Base-by-base conservation (phyloP, 192 early-diverging fungal species). In the Podila minutissima region DNA sequence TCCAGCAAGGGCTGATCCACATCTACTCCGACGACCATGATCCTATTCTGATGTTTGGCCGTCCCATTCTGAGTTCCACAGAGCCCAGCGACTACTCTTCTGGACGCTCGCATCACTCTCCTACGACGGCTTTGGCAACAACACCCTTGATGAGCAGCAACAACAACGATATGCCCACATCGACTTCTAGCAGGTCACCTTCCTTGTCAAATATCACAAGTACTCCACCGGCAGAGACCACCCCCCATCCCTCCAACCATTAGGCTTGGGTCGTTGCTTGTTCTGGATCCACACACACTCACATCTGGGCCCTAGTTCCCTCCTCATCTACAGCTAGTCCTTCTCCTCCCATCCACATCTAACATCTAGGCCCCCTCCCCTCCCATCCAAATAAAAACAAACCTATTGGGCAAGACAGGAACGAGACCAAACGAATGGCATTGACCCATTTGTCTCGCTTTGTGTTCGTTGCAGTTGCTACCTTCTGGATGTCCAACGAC, bases 1-100 rank as follows among this genome's bases (percentile, higher is more conserved):
- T 72, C 11, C 61, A 64, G 3, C 76, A 60, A 33, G 71, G 71
- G 22, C 64, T 69, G 7, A 81, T 81, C 46, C 62, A 69, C 20
- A 81, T 81, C 66, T 73, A 73, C 49, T 28, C 77, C 1, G 77
- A 73, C 58, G 59, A 72, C 49, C 70, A 81, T 58, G 66, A 24
- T 4, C 77, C 70, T 19, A 81, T 81, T 55, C 29, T n/a, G 7
- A 81, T 81, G 77, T 73, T 60, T 37, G 77, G 77, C 7, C 60
- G 77, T 19, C 77, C 77, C 3, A 65, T 81, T 29, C 62, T 73
- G 35, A 24, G 11, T 31, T 22, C 20, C 38, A 13, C 38, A 11
- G 22, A 57, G n/a, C 38, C 8, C n/a, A 7, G 4, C 29, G 19
- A 41, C 48, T 11, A 20, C 71, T 24, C 15, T 37, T 15, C 9